phyloP scores from a whole-genome alignment of 73 alveolate species.

The Paraurostyla sp. region DNA sequence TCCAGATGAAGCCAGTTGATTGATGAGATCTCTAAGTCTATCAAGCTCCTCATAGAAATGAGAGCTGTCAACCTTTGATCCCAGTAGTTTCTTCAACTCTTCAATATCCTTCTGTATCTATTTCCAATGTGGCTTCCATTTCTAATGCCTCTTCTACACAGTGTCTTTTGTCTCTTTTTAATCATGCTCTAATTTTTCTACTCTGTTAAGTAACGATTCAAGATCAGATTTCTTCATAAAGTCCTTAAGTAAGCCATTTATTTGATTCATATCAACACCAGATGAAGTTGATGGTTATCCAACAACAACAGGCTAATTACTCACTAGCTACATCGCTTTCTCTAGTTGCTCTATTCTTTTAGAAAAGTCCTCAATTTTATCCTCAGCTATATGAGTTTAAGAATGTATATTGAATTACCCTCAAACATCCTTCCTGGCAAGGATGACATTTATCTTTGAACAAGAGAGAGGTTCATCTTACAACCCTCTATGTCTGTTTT shows the following conservation, averaged over 20 bases:
- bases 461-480: slow-evolving; percentile 25
- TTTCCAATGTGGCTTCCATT: not conserved
- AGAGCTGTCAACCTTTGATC: not conserved
- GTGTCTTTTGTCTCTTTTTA: not conserved
- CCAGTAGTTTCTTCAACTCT: not conserved
- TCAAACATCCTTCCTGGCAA: slow-evolving; percentile 28
- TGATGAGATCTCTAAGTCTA: not conserved
- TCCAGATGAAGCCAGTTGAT: slow-evolving; percentile 41
- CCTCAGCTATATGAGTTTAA: slow-evolving; percentile 31
- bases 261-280: not conserved
- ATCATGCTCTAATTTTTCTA: not conserved
- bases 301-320: too few relatives aligned
- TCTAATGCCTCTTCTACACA: not conserved
- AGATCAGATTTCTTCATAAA: not conserved
- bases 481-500: slow-evolving; percentile 34
- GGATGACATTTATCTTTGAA: not conserved
- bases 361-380: slow-evolving; percentile 2
- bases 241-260: not conserved
- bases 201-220: not conserved
- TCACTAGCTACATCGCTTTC: not conserved
- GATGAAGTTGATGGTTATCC: too few relatives aligned
- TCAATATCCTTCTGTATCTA: not conserved
- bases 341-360: slow-evolving; percentile 2
- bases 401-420: not conserved
- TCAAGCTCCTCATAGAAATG: slow-evolving; percentile 6